These are phyloP conservation scores for Chlamydomonas eustigma DNA, from an alignment of 139 green algal species.

Conservation along the genomic window DNA sequence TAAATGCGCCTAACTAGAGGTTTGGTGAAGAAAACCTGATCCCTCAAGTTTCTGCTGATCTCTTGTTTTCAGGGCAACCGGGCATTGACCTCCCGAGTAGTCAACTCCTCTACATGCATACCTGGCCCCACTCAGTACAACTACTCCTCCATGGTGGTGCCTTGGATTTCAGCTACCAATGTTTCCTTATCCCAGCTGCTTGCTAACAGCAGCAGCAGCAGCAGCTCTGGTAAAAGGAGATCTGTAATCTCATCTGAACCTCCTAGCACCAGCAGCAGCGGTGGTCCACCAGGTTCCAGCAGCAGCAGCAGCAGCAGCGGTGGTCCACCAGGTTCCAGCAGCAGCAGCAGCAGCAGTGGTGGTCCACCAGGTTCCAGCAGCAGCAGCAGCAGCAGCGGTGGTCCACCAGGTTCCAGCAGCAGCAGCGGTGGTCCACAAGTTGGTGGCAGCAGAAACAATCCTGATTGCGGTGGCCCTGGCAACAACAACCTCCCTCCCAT, in stretches of 20 bases:
- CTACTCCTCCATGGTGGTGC: background rate
- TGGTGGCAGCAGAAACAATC: background rate
- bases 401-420: background rate
- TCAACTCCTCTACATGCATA: background rate
- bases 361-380: background rate
- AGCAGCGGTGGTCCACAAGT: background rate
- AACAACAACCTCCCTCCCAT: background rate
- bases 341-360: background rate
- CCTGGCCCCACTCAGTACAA: background rate
- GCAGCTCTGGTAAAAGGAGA: background rate
- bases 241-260: background rate
- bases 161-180: background rate
- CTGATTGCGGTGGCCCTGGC: too few species aligned
- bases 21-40: too few species aligned
- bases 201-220: background rate
- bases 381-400: background rate
- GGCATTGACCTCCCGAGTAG: background rate
- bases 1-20: too few species aligned
- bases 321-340: background rate
- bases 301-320: background rate
- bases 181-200: background rate
- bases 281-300: background rate
- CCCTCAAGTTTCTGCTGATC: too few species aligned
- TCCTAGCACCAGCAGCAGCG: background rate
- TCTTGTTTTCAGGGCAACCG: background rate